Evolutionary conservation across 1,284 basidiomycete genomes (phyloP).

Genomic region (Microbotryum intermedium): DNA sequence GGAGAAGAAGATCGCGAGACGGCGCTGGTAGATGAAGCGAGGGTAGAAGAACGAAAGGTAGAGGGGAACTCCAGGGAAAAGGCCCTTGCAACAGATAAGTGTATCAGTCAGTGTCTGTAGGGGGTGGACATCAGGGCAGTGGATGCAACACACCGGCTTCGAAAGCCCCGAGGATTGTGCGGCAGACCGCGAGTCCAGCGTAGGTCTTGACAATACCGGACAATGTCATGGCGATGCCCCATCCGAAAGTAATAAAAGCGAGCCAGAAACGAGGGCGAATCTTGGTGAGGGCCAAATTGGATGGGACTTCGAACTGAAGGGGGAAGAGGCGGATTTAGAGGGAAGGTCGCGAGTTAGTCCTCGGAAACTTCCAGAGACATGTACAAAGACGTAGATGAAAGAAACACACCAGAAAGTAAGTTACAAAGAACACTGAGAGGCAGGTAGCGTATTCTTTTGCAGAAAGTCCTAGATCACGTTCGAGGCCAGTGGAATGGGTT

Average conservation of each 20-base stretch:
- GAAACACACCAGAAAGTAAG: background rate
- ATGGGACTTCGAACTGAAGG: background rate
- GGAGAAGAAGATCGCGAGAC: background rate
- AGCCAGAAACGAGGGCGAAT: background rate
- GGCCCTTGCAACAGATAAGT: background rate
- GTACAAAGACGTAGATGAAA: no score
- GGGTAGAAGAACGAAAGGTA: no score
- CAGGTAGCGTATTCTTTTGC: background rate
- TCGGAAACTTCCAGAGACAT: no score
- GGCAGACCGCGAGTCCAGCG: background rate
- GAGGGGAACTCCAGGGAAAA: no score
- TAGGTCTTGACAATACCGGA: background rate
- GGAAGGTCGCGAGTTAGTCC: background rate
- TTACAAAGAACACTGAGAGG: background rate
- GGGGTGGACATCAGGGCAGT: background rate
- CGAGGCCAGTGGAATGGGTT: background rate
- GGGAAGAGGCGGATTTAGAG: background rate
- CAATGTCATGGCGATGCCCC: background rate
- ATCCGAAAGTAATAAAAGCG: background rate
- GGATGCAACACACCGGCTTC: background rate
- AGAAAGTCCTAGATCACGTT: background rate
- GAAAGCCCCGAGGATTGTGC: background rate
- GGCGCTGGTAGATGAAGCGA: background rate
- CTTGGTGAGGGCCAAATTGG: background rate
- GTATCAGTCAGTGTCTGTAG: background rate